A percentile compares a stretch with the other conserved stretches of the same genome.
phyloP scores from a whole-genome alignment of 202 grass and related monocot species.

The Brachypodium distachyon region DNA sequence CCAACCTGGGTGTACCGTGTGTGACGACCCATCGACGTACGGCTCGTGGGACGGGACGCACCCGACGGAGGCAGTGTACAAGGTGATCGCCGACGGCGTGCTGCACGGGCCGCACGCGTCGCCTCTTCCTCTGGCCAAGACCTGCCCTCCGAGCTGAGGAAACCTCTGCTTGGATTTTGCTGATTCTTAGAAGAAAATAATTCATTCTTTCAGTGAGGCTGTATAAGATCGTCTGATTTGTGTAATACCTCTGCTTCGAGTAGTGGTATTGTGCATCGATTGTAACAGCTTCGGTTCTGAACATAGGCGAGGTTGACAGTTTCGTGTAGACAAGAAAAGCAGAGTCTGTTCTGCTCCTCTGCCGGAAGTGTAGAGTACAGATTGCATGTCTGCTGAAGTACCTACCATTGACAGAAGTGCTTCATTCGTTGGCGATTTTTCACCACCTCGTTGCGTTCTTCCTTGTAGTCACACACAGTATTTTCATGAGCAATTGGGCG shows the following conservation, averaged over 20 bases:
- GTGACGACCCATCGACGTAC: slow-evolving; percentile 48
- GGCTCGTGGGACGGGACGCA: slow-evolving; percentile 68
- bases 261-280: not conserved
- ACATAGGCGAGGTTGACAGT: not conserved
- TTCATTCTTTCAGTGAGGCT: not conserved
- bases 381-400: not conserved
- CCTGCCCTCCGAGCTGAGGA: slow-evolving; percentile 7
- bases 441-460: not conserved
- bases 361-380: not conserved
- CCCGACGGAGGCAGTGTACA: slow-evolving; percentile 62
- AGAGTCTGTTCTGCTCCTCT: not conserved
- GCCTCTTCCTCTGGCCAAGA: slow-evolving; percentile 21
- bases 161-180: not conserved
- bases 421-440: not conserved
- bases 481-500: slow-evolving; percentile 6
- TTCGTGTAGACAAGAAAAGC: not conserved
- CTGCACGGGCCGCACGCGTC: slow-evolving; percentile 35
- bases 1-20: slow-evolving; percentile 21
- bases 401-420: not conserved
- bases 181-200: not conserved
- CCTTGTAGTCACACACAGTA: slow-evolving; percentile 10
- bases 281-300: not conserved
- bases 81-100: slow-evolving; percentile 52
- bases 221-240: not conserved
- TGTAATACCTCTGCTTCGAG: no score